phyloP scores from a whole-genome alignment of 1,284 basidiomycete species.

The Xerocomus cyaneibrunnescens region DNA sequence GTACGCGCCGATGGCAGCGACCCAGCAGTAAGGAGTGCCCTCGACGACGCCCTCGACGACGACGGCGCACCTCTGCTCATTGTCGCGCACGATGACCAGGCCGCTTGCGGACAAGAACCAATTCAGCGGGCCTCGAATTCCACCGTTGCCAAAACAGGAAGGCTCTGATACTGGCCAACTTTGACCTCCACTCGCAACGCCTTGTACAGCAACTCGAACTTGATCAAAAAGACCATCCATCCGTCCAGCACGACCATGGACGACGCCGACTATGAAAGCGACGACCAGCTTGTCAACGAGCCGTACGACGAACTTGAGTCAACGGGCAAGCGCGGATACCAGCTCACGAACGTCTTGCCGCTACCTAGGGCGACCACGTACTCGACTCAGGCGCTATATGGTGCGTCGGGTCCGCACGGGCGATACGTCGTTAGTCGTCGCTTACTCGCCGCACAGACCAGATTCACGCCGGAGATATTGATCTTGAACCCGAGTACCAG shows the following conservation, averaged over 20 bases:
- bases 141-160: constrained; percentile 7
- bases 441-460: constrained; percentile 48
- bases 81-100: not conserved
- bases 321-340: constrained; percentile 40
- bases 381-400: constrained; percentile 63
- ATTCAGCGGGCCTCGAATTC: not conserved
- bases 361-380: constrained; percentile 66
- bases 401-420: constrained; percentile 32
- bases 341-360: constrained; percentile 55
- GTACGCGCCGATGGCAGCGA: constrained; percentile 23
- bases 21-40: not conserved
- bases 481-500: constrained; percentile 74
- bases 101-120: not conserved
- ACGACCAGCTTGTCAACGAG: constrained; percentile 10
- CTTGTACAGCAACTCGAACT: constrained; percentile 14
- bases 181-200: not conserved
- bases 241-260: constrained; percentile 6
- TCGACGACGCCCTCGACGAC: constrained; percentile 23
- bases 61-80: constrained; percentile 19
- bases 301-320: constrained; percentile 20
- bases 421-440: not conserved
- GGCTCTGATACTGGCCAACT: not conserved
- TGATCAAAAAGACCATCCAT: not conserved
- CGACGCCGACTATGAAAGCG: constrained; percentile 22
- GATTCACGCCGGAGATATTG: constrained; percentile 55